phyloP scores from a whole-genome alignment of 1,284 basidiomycete genomes.

The Laetiporus sulphureus region DNA sequence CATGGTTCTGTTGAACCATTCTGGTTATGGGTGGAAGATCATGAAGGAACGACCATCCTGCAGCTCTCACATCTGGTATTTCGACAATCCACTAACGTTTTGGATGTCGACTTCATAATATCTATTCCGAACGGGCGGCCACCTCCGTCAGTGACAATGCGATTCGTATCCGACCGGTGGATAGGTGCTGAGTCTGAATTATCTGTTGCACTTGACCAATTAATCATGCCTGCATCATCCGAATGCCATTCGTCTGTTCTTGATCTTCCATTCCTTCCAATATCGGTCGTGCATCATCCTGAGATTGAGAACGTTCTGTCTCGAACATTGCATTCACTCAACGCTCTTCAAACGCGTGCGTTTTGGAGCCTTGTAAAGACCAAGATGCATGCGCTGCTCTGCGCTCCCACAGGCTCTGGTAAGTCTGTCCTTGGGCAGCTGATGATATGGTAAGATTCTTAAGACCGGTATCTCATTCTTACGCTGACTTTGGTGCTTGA shows the following conservation, averaged over 20 bases:
- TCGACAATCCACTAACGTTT: slow-evolving; percentile 50
- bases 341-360: slow-evolving; percentile 85
- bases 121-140: slow-evolving; percentile 55
- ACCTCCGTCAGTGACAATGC: slow-evolving; percentile 61
- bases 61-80: slow-evolving; percentile 74
- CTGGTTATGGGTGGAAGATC: slow-evolving; percentile 95
- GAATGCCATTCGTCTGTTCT: slow-evolving; percentile 64
- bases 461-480: not conserved
- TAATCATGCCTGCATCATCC: slow-evolving; percentile 74
- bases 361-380: slow-evolving; percentile 84
- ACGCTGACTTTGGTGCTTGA: slow-evolving; percentile 19
- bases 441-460: slow-evolving; percentile 50
- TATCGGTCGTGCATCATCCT: slow-evolving; percentile 45
- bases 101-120: slow-evolving; percentile 79
- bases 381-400: slow-evolving; percentile 68
- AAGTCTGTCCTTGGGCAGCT: slow-evolving; percentile 75
- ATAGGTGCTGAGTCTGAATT: slow-evolving; percentile 83
- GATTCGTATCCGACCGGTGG: slow-evolving; percentile 91
- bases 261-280: slow-evolving; percentile 76
- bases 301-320: slow-evolving; percentile 41
- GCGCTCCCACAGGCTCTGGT: slow-evolving; percentile 77
- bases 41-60: slow-evolving; percentile 74
- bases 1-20: slow-evolving; percentile 85
- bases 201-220: slow-evolving; percentile 53
- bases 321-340: slow-evolving; percentile 53